Base-by-base conservation (phyloP, 2,329 filamentous ascomycete species). In the Chaetomiaceae sp. region DNA sequence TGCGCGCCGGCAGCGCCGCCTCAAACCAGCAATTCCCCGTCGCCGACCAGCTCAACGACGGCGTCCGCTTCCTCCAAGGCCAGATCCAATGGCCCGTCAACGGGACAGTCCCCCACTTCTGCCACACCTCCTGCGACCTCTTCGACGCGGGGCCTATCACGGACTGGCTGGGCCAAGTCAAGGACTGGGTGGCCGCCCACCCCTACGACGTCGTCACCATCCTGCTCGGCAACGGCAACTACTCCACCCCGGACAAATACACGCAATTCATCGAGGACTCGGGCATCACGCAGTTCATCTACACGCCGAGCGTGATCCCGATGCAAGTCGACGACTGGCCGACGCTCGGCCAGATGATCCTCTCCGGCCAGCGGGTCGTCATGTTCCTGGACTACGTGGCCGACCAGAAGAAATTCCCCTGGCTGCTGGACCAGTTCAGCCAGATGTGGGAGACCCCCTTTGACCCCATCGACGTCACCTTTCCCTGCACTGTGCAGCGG, bases 391-490 rank as follows among this genome's bases (percentile, higher is more conserved):
- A 95, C 71, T 95, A 95, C 73, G 75, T 85, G 59, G 88, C 90
- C 59, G 84, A 96, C 67, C 87, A 95, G 70, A 81, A 76, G 1
- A 76, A 78, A 18, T 85, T 89, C 16, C 90, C 91, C 0, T 96
- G 89, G 82, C 79, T 96, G 37, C 76, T 96, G 36, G 89, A 95
- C 67, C 79, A 96, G 69, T 96, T 96, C 73, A 81, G 80, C 5
- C 87, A 95, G 65, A 80, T 95, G 72, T 96, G 89, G 88, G 89
- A 96, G 72, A 92, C 90, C 1, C 88, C 89, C 0, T 96, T 95
- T 66, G 88, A 90, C 48, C 90, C 82, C 3, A 65, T 69, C 14
- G 67, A 82, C 65, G 71, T 71, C 44, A 67, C 69, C 0, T 95
- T 96, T 67, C 90, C 90, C 0, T 96, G 91, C 72, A 84, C 74